Base-by-base conservation (phyloP, 495 filamentous ascomycete genomes). In the Trichocladium antarcticum region DNA sequence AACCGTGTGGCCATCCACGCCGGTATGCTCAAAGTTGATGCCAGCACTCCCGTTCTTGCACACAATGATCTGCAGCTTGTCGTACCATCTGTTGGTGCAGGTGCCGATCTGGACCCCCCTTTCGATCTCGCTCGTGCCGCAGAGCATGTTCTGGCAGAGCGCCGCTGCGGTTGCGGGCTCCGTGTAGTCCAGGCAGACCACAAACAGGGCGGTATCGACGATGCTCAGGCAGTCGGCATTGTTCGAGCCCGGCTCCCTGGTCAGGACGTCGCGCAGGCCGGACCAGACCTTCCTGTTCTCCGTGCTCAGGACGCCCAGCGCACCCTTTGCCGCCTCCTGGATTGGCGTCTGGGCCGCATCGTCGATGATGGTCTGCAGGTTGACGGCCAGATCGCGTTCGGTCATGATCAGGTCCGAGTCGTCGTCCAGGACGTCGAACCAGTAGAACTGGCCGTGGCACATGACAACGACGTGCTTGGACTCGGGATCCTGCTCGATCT, bases 11-110 rank as follows among this genome's bases (percentile, higher is more conserved):
- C 92, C 92, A 61, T 98, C 92, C 6, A 98, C 92, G 55, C 93
- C 93, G 0, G 92, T 98, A 63, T 98, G 92, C 63, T 98, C 92
- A 54, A 97, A 96, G 66, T 98, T 98, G 79, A 98, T 97, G 22
- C 92, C 92, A 0, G 92, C 92, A 52, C 84, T 92, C 9, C 92
- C 92, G 68, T 96, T 98, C 71, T 95, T 93, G 75, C 93, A 97
- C 34, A 98, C 92, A 46, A 98, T 98, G 52, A 98, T 97, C 63
- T 98, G 92, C 21, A 98, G 77, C 67, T 98, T 98, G 66, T 98
- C 92, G 59, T 98, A 98, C 92, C 92, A 98, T 45, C 92, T 76
- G 63, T 98, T 98, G 12, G 90, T 95, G 67, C 92, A 98, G 29
- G 92, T 98, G 17, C 92, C 92, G 29, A 95, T 85, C 66, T 98